Percentiles rank a stretch among this genome's conserved stretches.
Evolutionary conservation across 495 filamentous ascomycete genomes (phyloP).

Genomic region (Annulohypoxylon maeteangense): DNA sequence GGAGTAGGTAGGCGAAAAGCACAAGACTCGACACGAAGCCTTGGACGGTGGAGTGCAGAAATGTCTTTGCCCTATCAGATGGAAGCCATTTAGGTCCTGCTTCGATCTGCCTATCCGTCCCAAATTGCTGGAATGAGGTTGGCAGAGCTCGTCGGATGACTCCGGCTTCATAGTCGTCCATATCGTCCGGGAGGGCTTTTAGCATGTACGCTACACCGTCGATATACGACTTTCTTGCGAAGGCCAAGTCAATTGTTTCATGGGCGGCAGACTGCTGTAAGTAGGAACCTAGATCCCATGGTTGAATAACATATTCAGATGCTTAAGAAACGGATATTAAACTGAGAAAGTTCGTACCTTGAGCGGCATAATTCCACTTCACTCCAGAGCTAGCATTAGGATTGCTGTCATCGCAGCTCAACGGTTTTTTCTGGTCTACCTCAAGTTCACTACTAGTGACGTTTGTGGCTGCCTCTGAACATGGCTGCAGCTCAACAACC

Average conservation of each 20-base stretch:
- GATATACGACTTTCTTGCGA: slow-evolving; percentile 74
- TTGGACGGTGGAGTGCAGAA: slow-evolving; percentile 69
- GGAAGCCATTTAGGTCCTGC: slow-evolving; percentile 16
- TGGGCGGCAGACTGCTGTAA: slow-evolving; percentile 40
- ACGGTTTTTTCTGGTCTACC: slow-evolving; percentile 1
- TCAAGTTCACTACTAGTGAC: slow-evolving; percentile 3
- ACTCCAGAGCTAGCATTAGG: slow-evolving; percentile 35
- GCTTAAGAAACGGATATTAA: background rate
- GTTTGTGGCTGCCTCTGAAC: slow-evolving; percentile 4
- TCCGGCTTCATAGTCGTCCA: slow-evolving; percentile 60
- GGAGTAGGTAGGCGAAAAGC: slow-evolving; percentile 63
- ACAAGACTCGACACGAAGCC: slow-evolving; percentile 66
- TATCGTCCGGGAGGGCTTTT: slow-evolving; percentile 68
- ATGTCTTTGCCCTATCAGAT: slow-evolving; percentile 50
- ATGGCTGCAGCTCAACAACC: slow-evolving; percentile 26
- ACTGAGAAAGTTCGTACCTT: slow-evolving; percentile 42
- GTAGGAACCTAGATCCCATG: slow-evolving; percentile 25
- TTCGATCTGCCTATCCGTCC: slow-evolving; percentile 25
- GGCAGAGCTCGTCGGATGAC: slow-evolving; percentile 62
- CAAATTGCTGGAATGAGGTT: slow-evolving; percentile 31
- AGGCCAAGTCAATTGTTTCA: slow-evolving; percentile 46
- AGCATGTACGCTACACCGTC: slow-evolving; percentile 73
- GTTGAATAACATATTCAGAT: slow-evolving; percentile 5
- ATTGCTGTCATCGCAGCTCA: background rate
- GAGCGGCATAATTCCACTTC: slow-evolving; percentile 48